Base-by-base conservation (phyloP, 371 early-diverging fungal genomes). In the Actinomortierella wolfii region DNA sequence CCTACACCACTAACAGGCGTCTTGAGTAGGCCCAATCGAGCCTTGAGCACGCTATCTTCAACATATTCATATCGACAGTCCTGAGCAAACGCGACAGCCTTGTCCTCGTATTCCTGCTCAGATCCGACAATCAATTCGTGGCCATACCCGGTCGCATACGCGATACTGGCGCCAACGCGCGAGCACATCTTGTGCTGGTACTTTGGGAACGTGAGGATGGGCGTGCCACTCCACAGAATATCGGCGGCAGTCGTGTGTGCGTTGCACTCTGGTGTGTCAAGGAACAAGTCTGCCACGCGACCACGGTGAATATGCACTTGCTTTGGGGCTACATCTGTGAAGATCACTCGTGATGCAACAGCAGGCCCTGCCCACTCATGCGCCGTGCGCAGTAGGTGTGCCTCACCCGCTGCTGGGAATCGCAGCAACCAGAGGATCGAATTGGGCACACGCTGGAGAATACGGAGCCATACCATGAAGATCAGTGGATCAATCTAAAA, bases 241-340 rank as follows among this genome's bases (percentile, higher is more conserved):
- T 96, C 97, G 2, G 92, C 92, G 0, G 96, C 95, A 1, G 97
- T 96, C 2, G 97, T 96, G 62, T 96, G 97, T 0, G 94, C 97
- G 65, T 96, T 96, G 69, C 96, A 95, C 77, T 95, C 95, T 18
- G 94, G 92, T 7, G 95, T 95, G 77, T 96, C 97, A 51, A 96
- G 77, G 64, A 96, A 95, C 48, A 95, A 59, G 68, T 96, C 97
- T 0, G 95, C 95, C 3, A 95, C 86, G 13, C 95, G 89, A n/a
- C 95, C 95, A 40, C 97, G 93, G 65, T 92, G 90, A 51, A 96
- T 93, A 66, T 96, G 97, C n/a, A 93, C 70, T 57, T 95, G 90
- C 62, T 95, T 95, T 7, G 92, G 91, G 2, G 95, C 97, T 9
- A 95, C 93, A 57, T 96, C 96, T 43, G 70, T 96, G 69, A 96